Evolutionary conservation across 768 basidiomycete species (phyloP).

Genomic region (Lactarius hatsudake): DNA sequence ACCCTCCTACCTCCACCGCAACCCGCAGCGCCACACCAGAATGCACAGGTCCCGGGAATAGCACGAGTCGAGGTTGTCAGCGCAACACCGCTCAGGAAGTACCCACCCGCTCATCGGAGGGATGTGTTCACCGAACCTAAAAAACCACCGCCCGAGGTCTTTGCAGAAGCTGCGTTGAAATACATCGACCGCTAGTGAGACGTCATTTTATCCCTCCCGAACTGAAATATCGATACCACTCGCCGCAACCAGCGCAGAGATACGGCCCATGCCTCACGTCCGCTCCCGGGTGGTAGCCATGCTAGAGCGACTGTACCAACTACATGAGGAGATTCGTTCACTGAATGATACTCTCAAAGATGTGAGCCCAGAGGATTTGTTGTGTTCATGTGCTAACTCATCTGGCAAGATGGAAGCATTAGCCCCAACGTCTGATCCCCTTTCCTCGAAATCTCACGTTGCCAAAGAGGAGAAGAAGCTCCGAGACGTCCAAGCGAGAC

Average conservation of each 20-base stretch:
- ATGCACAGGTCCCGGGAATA: constrained; percentile 42
- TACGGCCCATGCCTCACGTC: constrained; percentile 51
- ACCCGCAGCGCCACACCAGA: constrained; percentile 32
- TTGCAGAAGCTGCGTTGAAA: constrained; percentile 71
- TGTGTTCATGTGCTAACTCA: constrained; percentile 22
- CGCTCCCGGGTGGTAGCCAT: constrained; percentile 40
- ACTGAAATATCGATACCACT: constrained; percentile 7
- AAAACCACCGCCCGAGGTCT: constrained; percentile 69
- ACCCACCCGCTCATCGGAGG: constrained; percentile 39
- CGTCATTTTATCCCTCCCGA: not conserved
- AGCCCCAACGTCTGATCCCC: constrained; percentile 30
- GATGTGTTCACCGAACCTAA: constrained; percentile 34
- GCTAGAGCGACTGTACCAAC: constrained; percentile 39
- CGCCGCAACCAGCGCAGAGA: constrained; percentile 31
- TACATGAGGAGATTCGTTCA: constrained; percentile 38
- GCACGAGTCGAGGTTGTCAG: constrained; percentile 64
- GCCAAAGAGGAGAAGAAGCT: constrained; percentile 44
- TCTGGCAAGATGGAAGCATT: constrained; percentile 29
- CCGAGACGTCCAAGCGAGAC: constrained; percentile 41
- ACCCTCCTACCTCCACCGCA: constrained; percentile 44
- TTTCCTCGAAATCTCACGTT: constrained; percentile 33
- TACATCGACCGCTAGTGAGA: constrained; percentile 77
- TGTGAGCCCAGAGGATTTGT: constrained; percentile 34
- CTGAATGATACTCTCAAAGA: constrained; percentile 40
- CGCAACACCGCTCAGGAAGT: constrained; percentile 64